These are phyloP conservation scores for Combretum micranthum DNA, from an alignment of 345 rosid genomes.

Conservation along the genomic window DNA sequence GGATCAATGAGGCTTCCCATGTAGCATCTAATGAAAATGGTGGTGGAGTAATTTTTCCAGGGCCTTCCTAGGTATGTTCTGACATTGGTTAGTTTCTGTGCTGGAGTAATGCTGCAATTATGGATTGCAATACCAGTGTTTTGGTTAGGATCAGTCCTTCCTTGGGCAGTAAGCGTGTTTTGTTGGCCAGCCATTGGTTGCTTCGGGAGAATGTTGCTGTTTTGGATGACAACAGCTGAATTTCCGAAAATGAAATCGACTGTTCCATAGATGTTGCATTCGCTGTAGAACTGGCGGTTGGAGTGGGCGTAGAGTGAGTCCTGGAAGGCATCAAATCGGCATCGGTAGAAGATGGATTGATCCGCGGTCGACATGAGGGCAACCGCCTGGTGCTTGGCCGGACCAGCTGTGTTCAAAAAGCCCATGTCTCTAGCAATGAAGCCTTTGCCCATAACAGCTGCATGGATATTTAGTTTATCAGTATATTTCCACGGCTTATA, in stretches of 20 bases:
- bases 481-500: no score
- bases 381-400: conserved; percentile 66
- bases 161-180: conserved; percentile 57
- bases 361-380: conserved; percentile 58
- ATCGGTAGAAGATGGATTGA: conserved; percentile 53
- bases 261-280: conserved; percentile 74
- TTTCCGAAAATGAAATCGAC: conserved; percentile 77
- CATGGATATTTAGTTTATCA: not conserved
- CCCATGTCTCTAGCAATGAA: conserved; percentile 68
- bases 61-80: conserved; percentile 60
- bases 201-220: conserved; percentile 45
- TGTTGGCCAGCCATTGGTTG: conserved; percentile 50
- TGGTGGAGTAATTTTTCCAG: conserved; percentile 63
- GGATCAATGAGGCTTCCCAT: conserved; percentile 49
- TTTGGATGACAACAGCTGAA: conserved; percentile 55
- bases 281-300: conserved; percentile 85
- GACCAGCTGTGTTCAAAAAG: conserved; percentile 72
- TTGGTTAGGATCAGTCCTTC: conserved; percentile 34
- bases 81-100: conserved; percentile 29
- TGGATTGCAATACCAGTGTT: conserved; percentile 58
- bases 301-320: conserved; percentile 70
- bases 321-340: conserved; percentile 68
- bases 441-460: conserved; percentile 48
- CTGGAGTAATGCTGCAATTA: conserved; percentile 52
- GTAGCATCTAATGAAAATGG: conserved; percentile 35